These are phyloP conservation scores for Torulaspora pretoriensis DNA, from an alignment of 1,139 yeast species.

Conservation along the genomic window DNA sequence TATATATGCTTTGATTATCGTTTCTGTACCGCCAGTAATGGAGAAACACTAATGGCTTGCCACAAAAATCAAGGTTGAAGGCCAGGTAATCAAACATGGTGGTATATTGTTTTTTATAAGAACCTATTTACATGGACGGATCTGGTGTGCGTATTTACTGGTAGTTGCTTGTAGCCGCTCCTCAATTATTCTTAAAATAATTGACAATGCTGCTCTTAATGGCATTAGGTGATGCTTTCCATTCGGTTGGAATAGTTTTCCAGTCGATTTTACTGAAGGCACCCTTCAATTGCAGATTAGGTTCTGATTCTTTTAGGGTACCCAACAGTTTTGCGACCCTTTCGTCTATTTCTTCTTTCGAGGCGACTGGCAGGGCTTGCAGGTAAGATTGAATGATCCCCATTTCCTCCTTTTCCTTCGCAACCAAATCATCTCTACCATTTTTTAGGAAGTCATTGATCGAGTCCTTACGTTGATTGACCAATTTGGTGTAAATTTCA, in stretches of 20 bases:
- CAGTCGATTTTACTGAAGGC: conserved; percentile 48
- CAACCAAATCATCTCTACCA: conserved; percentile 53
- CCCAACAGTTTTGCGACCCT: conserved; percentile 41
- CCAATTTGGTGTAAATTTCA: conserved; percentile 47
- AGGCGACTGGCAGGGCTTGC: conserved; percentile 47
- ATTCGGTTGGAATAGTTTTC: conserved; percentile 46
- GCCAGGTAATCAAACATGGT: neutral
- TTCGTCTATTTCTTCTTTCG: conserved; percentile 45
- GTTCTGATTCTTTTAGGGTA: conserved; percentile 33
- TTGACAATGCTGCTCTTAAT: conserved; percentile 34
- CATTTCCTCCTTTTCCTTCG: conserved; percentile 51
- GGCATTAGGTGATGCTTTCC: conserved; percentile 47
- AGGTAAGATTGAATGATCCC: conserved; percentile 44
- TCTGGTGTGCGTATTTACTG: conserved; percentile 2
- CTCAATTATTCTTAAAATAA: conserved; percentile 24
- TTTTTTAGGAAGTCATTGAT: conserved; percentile 49
- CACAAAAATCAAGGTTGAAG: conserved; percentile 4
- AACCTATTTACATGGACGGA: neutral
- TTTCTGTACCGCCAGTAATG: neutral
- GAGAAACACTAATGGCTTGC: neutral
- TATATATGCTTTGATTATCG: neutral
- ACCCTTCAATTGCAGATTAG: conserved; percentile 38
- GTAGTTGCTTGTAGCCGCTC: neutral
- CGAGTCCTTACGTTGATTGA: conserved; percentile 52
- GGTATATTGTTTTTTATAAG: neutral